These are phyloP conservation scores for Exophiala aquamarina DNA, from an alignment of 2,329 filamentous ascomycete species.

Conservation along the genomic window DNA sequence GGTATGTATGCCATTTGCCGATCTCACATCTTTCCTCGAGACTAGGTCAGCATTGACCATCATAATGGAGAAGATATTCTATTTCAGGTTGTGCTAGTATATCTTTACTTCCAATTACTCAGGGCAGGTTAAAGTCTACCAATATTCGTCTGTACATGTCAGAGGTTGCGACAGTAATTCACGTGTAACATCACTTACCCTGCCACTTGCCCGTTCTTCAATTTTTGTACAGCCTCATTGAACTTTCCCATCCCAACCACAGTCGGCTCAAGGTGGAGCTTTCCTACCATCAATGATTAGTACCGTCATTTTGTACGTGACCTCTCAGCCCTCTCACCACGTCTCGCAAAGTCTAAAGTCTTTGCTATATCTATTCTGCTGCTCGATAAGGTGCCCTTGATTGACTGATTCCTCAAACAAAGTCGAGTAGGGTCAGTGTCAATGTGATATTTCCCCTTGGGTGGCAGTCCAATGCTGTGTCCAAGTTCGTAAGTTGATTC, in stretches of 20 bases:
- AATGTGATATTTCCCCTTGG: conserved; percentile 16
- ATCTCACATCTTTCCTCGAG: too few relatives aligned
- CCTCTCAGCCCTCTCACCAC: conserved; percentile 51
- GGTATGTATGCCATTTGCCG: too few relatives aligned
- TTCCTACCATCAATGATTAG: conserved; percentile 10
- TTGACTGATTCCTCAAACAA: conserved; percentile 17
- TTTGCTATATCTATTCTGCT: conserved; percentile 12
- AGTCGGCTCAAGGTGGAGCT: conserved; percentile 14
- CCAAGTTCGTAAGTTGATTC: background rate
- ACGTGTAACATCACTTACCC: conserved; percentile 50
- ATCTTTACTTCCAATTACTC: conserved; percentile 2
- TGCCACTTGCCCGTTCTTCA: conserved; percentile 51
- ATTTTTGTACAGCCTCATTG: conserved; percentile 54
- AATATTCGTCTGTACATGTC: conserved; percentile 11
- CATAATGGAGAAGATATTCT: too few relatives aligned
- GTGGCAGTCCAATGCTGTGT: conserved; percentile 39
- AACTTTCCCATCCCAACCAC: conserved; percentile 33
- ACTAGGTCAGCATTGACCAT: too few relatives aligned
- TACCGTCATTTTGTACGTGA: conserved; percentile 25
- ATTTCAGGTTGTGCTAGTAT: too few relatives aligned
- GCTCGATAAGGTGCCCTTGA: conserved; percentile 14
- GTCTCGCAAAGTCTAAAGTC: conserved; percentile 29
- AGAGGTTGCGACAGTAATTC: conserved; percentile 30
- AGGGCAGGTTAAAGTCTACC: conserved; percentile 18
- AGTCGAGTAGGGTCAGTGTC: conserved; percentile 16